Evolutionary conservation across 371 early-diverging fungal genomes (phyloP).

Genomic region (Ordospora pajunii): DNA sequence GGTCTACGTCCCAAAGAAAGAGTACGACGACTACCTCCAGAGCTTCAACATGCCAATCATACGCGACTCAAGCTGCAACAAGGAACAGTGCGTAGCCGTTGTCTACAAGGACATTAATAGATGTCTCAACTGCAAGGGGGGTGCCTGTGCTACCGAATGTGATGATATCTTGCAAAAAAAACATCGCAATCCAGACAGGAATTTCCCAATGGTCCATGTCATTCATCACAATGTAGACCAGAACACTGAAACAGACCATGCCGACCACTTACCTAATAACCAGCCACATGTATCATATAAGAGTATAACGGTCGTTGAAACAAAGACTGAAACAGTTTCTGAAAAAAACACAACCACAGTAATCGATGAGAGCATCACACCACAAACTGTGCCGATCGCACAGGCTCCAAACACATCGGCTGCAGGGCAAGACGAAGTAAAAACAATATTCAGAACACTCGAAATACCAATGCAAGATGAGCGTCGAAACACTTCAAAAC

Average conservation of each 20-base stretch:
- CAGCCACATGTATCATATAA: background rate
- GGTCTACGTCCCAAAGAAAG: slow-evolving; percentile 32
- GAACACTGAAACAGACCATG: background rate
- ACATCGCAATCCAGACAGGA: background rate
- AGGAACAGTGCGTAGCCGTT: slow-evolving; percentile 33
- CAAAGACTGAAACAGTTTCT: slow-evolving; percentile 20
- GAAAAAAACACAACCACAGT: background rate
- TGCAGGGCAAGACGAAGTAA: background rate
- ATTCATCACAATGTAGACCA: background rate
- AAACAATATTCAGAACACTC: background rate
- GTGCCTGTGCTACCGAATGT: background rate
- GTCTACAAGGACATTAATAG: slow-evolving; percentile 10
- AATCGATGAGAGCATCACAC: background rate
- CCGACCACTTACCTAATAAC: background rate
- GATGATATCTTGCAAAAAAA: background rate
- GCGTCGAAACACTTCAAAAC: no score
- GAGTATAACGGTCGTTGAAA: slow-evolving; percentile 4
- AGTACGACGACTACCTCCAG: slow-evolving; percentile 42
- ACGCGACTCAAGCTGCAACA: slow-evolving; percentile 36
- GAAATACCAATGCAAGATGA: background rate
- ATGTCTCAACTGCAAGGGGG: slow-evolving; percentile 3
- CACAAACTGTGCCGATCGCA: no score
- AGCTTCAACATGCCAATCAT: slow-evolving; percentile 51
- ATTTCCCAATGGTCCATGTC: background rate
- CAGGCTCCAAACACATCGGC: no score